Percentiles rank a stretch among this genome's conserved stretches.
Conservation (phyloP, 345 rosid genomes). For the Syzygium aromaticum region DNA sequence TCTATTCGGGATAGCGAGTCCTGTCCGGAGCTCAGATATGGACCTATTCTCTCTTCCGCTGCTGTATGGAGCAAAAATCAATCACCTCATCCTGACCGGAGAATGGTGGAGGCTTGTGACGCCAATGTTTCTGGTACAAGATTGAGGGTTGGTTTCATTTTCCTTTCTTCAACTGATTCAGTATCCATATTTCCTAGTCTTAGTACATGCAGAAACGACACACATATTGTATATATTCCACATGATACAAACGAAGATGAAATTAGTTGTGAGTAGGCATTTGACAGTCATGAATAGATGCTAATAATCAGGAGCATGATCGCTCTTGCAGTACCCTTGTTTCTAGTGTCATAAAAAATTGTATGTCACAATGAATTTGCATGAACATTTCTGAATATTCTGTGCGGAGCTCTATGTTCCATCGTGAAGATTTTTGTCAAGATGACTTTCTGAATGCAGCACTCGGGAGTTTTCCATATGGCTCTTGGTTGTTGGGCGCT, state of each 20-base stretch:
- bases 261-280: neutral
- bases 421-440: neutral
- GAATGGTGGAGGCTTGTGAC: conserved; percentile 99
- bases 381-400: neutral
- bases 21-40: conserved; percentile 51
- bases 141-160: conserved; percentile 79
- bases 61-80: conserved; percentile 83
- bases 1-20: conserved; percentile 76
- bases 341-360: neutral
- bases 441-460: conserved; percentile 30
- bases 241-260: neutral
- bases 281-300: neutral
- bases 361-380: neutral
- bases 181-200: neutral
- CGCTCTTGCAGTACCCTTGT: neutral
- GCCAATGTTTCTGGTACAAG: conserved; percentile 99
- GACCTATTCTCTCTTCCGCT: conserved; percentile 63
- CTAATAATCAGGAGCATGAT: neutral
- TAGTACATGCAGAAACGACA: neutral
- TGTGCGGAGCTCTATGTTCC: neutral
- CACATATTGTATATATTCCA: neutral
- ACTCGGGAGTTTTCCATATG: conserved; percentile 66
- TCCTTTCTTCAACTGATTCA: conserved; percentile 17
- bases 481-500: conserved; percentile 82
- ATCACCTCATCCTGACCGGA: conserved; percentile 69